These are phyloP conservation scores for Angomonas desouzai DNA, from an alignment of 208 protist genomes.

Conservation along the genomic window DNA sequence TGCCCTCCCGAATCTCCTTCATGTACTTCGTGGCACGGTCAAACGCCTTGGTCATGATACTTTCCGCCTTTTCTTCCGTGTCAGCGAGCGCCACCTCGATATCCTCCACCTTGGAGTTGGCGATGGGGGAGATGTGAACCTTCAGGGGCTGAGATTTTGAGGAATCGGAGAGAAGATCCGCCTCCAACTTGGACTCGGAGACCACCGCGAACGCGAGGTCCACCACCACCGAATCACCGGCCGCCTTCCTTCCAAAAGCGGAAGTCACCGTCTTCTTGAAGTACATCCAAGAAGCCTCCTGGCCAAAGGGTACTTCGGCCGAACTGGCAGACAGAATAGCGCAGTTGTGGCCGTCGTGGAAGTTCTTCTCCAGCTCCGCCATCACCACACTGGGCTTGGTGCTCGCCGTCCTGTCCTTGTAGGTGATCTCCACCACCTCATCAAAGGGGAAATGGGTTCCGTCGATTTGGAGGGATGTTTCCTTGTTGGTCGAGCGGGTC, in stretches of 20 bases:
- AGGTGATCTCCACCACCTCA: slow-evolving; percentile 35
- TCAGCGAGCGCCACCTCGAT: slow-evolving; percentile 3
- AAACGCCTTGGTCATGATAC: slow-evolving; percentile 25
- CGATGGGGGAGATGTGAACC: slow-evolving; percentile 33
- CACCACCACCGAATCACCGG: slow-evolving; percentile 25
- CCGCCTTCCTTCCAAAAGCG: slow-evolving; percentile 21
- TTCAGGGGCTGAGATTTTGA: slow-evolving; percentile 17
- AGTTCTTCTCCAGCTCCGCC: slow-evolving; percentile 27
- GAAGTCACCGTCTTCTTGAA: slow-evolving; percentile 29
- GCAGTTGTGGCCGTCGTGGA: slow-evolving; percentile 35
- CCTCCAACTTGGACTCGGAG: slow-evolving; percentile 19
- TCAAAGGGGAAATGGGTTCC: slow-evolving; percentile 41
- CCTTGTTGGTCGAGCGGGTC: slow-evolving; percentile 14
- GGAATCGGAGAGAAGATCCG: slow-evolving; percentile 23
- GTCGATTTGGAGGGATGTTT: slow-evolving; percentile 21
- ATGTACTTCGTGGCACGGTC: slow-evolving; percentile 14
- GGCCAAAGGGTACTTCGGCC: slow-evolving; percentile 12
- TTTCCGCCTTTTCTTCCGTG: slow-evolving; percentile 20
- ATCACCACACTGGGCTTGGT: slow-evolving; percentile 16
- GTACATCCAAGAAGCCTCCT: slow-evolving; percentile 38
- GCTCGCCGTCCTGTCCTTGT: slow-evolving; percentile 10
- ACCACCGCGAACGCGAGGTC: slow-evolving; percentile 33
- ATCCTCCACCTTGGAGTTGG: slow-evolving; percentile 21
- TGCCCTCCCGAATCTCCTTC: slow-evolving; percentile 14
- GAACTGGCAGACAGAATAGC: slow-evolving; percentile 29